Evolutionary conservation across 345 rosid species (phyloP).

Genomic region (Gynandropsis gynandra): DNA sequence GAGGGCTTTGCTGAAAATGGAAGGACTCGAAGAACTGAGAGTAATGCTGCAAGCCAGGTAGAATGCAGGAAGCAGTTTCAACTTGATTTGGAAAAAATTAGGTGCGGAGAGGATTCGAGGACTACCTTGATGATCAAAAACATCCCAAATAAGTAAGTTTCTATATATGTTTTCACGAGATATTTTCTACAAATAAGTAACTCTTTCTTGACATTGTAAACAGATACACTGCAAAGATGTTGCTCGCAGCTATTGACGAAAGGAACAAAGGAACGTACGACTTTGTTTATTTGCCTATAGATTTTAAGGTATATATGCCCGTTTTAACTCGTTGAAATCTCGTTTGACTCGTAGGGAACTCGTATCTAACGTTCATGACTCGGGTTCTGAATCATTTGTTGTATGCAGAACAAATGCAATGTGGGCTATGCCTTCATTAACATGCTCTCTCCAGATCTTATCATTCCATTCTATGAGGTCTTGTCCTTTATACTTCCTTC

Average conservation of each 20-base stretch:
- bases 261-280: constrained; percentile 27
- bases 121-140: constrained; percentile 61
- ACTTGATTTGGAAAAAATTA: constrained; percentile 76
- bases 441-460: constrained; percentile 65
- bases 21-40: constrained; percentile 52
- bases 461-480: constrained; percentile 77
- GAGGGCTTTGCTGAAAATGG: constrained; percentile 62
- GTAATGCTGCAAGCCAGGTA: constrained; percentile 42
- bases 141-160: constrained; percentile 56
- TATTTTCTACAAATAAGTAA: too few relatives aligned
- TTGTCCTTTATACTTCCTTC: background rate
- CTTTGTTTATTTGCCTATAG: constrained; percentile 32
- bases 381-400: constrained; percentile 3
- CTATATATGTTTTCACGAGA: background rate
- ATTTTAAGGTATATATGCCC: constrained; percentile 23
- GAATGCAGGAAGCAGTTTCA: constrained; percentile 75
- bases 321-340: too few relatives aligned
- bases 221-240: constrained; percentile 34
- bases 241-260: constrained; percentile 21
- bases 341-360: background rate
- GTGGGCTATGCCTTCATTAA: constrained; percentile 89
- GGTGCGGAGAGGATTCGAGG: constrained; percentile 51
- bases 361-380: background rate
- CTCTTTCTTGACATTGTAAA: constrained; percentile 6
- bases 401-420: constrained; percentile 78